Evolutionary conservation across 2,329 filamentous ascomycete genomes (phyloP), one percentile per base, ranked within the genome.

Genomic region (Clathrospora elynae): DNA sequence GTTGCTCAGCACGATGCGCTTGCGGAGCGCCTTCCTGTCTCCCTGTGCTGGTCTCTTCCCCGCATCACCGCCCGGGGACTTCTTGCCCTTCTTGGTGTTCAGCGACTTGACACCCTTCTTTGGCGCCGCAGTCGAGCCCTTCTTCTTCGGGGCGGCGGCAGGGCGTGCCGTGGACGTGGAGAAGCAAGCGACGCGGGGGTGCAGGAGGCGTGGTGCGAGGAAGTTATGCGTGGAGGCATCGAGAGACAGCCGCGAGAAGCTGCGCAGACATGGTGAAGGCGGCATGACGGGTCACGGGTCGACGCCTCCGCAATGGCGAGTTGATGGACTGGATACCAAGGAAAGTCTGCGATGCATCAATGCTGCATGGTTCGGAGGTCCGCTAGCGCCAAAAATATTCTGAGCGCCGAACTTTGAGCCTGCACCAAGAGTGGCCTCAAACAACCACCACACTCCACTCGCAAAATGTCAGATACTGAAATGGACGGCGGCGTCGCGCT

Each of bases 1-100:
- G 74, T 97, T 99, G 77, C 87, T 92, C 48, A 99, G 83, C 46
- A 95, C 84, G 62, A 99, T 88, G 57, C 88, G 84, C 76, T 95
- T 96, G 55, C 90, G 85, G 66, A 88, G 78, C 18, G 88, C 88
- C 73, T 90, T 95, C 55, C 91, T 84, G 77, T 96, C 91, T 55
- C 91, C 92, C 3, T 83, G 78, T 9, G 76, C 76, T 13, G 87
- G 86, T 11, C 83, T 78, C 70, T 72, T 70, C 17, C 68, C 70
- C 10, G 67, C 64, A n/a, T 74, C 71, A n/a, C 61, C 60, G 9
- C 50, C 57, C 23, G 58, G 54, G 50, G 73, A 75, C 32, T 55
- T 58, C 61, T 73, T 78, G 51, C 60, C 53, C 49, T 66, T 71
- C 46, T 76, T 75, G 36, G 70, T 70, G 25, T 64, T 67, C 30